phyloP scores from a whole-genome alignment of 2,329 filamentous ascomycete genomes.

The Diatrype stigma region DNA sequence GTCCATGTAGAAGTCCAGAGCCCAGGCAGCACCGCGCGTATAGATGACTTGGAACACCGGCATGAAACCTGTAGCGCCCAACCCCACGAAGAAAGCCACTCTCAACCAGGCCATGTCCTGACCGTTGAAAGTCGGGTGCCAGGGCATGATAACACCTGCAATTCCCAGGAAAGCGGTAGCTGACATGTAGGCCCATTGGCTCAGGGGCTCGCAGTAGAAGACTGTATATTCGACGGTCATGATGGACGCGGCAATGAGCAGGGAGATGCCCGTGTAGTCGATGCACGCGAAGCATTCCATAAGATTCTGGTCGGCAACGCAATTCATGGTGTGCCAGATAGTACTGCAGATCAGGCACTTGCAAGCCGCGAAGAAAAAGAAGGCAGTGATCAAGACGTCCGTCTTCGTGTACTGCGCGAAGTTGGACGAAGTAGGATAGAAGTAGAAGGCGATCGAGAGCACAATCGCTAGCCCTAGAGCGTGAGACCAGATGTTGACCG shows the following conservation, averaged over 20 bases:
- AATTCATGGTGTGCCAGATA: conserved; percentile 99
- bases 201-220: conserved; percentile 93
- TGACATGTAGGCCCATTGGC: conserved; percentile 80
- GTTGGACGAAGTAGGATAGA: conserved; percentile 84
- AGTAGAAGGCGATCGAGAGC: conserved; percentile 86
- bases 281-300: conserved; percentile 96
- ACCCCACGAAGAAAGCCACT: conserved; percentile 84
- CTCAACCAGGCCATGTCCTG: conserved; percentile 89
- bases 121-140: conserved; percentile 93
- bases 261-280: conserved; percentile 95
- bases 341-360: conserved; percentile 93
- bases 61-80: conserved; percentile 83
- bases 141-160: conserved; percentile 85
- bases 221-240: conserved; percentile 98
- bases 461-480: conserved; percentile 84
- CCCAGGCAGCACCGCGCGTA: conserved; percentile 74
- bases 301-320: conserved; percentile 81
- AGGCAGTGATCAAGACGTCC: conserved; percentile 84
- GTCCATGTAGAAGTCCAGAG: conserved; percentile 85
- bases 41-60: conserved; percentile 80
- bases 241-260: conserved; percentile 92
- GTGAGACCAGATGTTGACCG: conserved; percentile 98
- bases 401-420: conserved; percentile 83
- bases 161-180: conserved; percentile 77
- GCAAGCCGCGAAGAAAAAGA: conserved; percentile 95